Base-by-base conservation (phyloP, 2,329 filamentous ascomycete genomes). In the Zasmidium angulare region DNA sequence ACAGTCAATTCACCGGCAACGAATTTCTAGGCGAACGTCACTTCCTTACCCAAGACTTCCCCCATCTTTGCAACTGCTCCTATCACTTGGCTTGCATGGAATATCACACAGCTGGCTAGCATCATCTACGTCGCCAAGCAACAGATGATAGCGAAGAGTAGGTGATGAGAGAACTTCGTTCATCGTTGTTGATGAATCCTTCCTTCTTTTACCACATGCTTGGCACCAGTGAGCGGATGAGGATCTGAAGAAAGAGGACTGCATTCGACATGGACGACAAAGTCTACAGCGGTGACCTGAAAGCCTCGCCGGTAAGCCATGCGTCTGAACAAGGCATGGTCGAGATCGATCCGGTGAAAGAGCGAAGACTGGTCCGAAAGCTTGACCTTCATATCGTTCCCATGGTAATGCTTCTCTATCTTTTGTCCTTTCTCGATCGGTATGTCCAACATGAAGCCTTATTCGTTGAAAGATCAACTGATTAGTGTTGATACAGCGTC, bases 371-470 rank as follows among this genome's bases (percentile, higher is more conserved):
- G 21, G 77, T 89, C 47, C 79, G 84, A 56, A 90, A 89, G 73
- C 74, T 90, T 29, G 88, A 90, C 71, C 61, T 79, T 14, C 79
- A 83, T 68, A 79, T 90, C 23, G 81, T 90, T 14, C 88, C 88
- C 1, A 77, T 89, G 20, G 78, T 89, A 7, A 89, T 89, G 84
- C 72, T 84, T 6, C 74, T 89, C 17, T 93, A 93, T 71, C 79
- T 92, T 14, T 86, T 92, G 65, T 89, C 86, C 65, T 93, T 92
- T 71, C 76, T 93, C 9, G 89, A 91, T 70, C 80, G 89, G 83
- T 86, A 69, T 7, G 12, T 14, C 21, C 47, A 20, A 20, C n/a
- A 49, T 23, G n/a, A n/a, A n/a, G n/a, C n/a, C n/a, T n/a, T n/a
- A n/a, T n/a, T n/a, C n/a, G n/a, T n/a, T n/a, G n/a, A n/a, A n/a